Evolutionary conservation across 2,329 filamentous ascomycete genomes (phyloP).

Genomic region (Trichoderma citrinoviride): DNA sequence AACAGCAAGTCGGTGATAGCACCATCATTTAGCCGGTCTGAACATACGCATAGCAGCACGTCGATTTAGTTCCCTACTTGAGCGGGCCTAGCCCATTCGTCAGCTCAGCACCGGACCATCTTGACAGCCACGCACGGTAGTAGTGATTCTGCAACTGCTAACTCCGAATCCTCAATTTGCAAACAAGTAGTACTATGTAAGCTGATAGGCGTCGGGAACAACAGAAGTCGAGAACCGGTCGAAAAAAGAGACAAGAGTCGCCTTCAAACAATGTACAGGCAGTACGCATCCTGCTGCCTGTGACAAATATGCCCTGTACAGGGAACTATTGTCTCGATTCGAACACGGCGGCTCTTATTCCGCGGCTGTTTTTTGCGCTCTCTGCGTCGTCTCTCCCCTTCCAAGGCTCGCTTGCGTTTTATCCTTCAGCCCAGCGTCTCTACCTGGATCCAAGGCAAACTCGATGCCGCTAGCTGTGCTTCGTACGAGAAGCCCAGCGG

Average conservation of each 20-base stretch:
- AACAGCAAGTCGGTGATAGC: neutral
- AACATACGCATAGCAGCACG: neutral
- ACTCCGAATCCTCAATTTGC: neutral
- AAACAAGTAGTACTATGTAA: slow-evolving; percentile 1
- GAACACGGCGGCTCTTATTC: neutral
- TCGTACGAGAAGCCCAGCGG: neutral
- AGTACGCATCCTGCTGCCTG: neutral
- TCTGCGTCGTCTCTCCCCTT: neutral
- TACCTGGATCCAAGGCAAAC: neutral
- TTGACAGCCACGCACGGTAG: neutral
- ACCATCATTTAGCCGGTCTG: neutral
- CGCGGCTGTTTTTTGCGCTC: neutral
- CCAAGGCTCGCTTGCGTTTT: neutral
- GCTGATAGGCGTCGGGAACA: slow-evolving; percentile 1
- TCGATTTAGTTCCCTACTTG: neutral
- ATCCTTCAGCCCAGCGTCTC: neutral
- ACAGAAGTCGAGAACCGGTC: neutral
- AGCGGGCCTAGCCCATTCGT: slow-evolving; percentile 9
- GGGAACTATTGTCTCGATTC: neutral
- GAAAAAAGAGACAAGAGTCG: neutral
- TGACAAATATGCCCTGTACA: no score
- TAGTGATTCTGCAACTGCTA: neutral
- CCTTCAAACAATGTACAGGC: no score
- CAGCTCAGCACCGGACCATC: neutral
- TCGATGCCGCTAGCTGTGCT: neutral